A percentile compares a stretch with the other conserved stretches of the same genome.
phyloP scores from a whole-genome alignment of 2,329 filamentous ascomycete genomes.

The Fusarium sp. region DNA sequence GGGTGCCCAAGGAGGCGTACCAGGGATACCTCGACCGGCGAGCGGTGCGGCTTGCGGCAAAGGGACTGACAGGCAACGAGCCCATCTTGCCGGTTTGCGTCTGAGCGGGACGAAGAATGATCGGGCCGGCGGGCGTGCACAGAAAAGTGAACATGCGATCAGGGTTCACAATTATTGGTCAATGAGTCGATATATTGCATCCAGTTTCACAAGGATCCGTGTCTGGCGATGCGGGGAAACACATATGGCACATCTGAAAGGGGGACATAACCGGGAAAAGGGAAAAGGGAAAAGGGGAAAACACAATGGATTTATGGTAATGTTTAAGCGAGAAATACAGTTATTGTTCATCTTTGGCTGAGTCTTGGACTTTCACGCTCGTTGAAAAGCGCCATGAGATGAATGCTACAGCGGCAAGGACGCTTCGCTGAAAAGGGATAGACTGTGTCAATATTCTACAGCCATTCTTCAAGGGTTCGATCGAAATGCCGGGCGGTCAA shows the following conservation, averaged over 20 bases:
- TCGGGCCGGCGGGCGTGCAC: conserved; percentile 3
- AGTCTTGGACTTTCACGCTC: no score
- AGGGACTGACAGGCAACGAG: conserved; percentile 42
- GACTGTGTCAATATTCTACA: no score
- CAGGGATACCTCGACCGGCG: conserved; percentile 38
- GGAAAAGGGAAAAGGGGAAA: no score
- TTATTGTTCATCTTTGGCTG: no score
- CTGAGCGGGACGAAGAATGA: conserved; percentile 16
- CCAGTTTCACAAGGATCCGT: conserved; percentile 17
- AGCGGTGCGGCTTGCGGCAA: conserved; percentile 39
- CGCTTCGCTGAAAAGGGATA: not conserved
- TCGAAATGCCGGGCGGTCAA: conserved; percentile 57
- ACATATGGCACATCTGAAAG: not conserved
- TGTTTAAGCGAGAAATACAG: no score
- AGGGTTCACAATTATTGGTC: conserved; percentile 18
- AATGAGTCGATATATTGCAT: conserved; percentile 1
- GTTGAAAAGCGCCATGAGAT: no score
- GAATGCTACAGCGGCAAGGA: conserved; percentile 3
- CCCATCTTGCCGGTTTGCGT: conserved; percentile 32
- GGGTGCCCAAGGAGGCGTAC: conserved; percentile 48
- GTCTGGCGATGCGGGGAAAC: conserved; percentile 4
- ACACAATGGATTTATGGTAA: no score
- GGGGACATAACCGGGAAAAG: no score
- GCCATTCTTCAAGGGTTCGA: conserved; percentile 39
- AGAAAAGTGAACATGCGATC: conserved; percentile 8